These are phyloP conservation scores for Gracilariopsis chorda DNA, from an alignment of 23 red algal species.

Conservation along the genomic window DNA sequence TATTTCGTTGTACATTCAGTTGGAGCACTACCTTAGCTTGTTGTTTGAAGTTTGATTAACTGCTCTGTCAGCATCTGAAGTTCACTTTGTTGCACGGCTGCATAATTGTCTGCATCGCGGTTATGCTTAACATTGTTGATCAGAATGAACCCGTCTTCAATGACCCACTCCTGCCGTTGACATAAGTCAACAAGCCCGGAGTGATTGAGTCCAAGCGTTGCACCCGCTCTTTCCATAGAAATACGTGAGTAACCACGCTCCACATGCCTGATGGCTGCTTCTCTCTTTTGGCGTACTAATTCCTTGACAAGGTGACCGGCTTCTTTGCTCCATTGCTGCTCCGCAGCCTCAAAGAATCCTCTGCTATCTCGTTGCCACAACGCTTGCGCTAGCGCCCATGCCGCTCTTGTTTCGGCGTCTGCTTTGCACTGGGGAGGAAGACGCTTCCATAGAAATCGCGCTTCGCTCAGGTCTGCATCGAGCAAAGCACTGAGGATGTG, in stretches of 20 bases:
- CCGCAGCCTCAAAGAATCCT: not conserved
- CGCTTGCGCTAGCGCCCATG: constrained; percentile 30
- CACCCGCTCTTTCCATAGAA: not conserved
- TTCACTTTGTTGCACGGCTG: constrained; percentile 7
- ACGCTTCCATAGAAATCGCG: constrained; percentile 43
- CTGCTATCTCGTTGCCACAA: not conserved
- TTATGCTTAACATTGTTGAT: not conserved
- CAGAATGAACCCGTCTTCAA: not conserved
- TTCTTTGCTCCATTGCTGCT: not conserved
- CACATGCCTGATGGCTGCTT: not conserved
- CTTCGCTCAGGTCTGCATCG: constrained; percentile 29
- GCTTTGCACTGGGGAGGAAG: constrained; percentile 10
- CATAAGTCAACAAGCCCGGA: not conserved
- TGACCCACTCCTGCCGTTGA: not conserved
- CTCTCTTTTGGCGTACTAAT: not conserved
- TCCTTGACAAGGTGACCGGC: not conserved
- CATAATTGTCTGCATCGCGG: not conserved
- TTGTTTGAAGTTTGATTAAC: constrained; percentile 42
- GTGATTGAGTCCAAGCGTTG: not conserved
- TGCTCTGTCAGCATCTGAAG: constrained; percentile 39
- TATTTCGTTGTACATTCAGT: not conserved
- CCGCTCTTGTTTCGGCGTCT: not conserved
- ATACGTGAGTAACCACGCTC: not conserved
- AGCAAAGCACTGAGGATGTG: constrained; percentile 30
- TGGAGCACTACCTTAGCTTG: not conserved